Conservation (phyloP, 139 green algal genomes). For the Chlorella sp. region DNA sequence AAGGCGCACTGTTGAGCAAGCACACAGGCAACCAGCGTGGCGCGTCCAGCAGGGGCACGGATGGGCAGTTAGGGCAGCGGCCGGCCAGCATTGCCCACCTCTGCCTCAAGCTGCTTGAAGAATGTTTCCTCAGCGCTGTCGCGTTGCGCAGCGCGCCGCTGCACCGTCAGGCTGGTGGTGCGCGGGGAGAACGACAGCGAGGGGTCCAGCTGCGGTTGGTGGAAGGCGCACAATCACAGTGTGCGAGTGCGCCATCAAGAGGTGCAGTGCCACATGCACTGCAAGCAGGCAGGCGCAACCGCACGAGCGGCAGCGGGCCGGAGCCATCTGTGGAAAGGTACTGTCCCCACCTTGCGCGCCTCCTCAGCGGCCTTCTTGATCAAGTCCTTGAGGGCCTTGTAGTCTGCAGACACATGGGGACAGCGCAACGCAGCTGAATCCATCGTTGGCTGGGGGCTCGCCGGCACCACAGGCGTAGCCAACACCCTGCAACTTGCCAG, state of each 20-base stretch:
- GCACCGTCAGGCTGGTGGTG: constrained; percentile 83
- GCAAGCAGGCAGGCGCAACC: too few species aligned
- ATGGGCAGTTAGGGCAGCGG: not conserved
- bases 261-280: too few species aligned
- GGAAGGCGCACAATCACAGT: not conserved
- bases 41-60: too few species aligned
- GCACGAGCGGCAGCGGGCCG: too few species aligned
- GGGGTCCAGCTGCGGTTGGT: constrained; percentile 21
- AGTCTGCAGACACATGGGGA: constrained; percentile 37
- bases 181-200: constrained; percentile 68
- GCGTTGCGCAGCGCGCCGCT: constrained; percentile 42
- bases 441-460: too few species aligned
- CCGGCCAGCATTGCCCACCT: not conserved
- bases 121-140: constrained; percentile 51
- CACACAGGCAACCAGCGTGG: too few species aligned
- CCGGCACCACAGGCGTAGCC: too few species aligned
- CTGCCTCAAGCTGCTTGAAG: constrained; percentile 43
- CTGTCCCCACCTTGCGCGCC: not conserved
- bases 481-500: too few species aligned
- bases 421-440: too few species aligned
- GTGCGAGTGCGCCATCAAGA: too few species aligned
- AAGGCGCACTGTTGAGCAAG: too few species aligned
- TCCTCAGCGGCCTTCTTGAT: constrained; percentile 77
- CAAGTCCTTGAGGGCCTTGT: constrained; percentile 84
- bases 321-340: not conserved